A percentile compares a stretch with the other conserved stretches of the same genome.
phyloP scores from a whole-genome alignment of 2,329 filamentous ascomycete genomes.

The Colletotrichum sansevieriae region DNA sequence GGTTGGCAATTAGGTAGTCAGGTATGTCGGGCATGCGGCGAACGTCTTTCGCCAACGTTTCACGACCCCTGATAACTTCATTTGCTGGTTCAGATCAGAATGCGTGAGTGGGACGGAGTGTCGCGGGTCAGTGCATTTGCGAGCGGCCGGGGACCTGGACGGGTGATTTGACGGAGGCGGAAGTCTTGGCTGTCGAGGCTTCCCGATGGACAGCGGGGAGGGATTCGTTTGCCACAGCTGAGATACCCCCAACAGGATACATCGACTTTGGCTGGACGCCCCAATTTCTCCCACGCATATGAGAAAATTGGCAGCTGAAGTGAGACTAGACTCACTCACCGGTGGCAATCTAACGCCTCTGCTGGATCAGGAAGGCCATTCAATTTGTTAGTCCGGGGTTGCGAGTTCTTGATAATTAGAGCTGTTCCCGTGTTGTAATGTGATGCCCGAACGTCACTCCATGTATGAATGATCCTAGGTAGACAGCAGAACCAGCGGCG shows the following conservation, averaged over 20 bases:
- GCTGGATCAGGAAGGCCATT: background rate
- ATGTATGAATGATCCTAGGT: background rate
- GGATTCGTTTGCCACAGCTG: constrained; percentile 13
- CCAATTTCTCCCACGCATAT: background rate
- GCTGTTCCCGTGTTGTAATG: background rate
- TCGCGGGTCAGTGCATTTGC: background rate
- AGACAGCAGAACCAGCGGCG: constrained; percentile 3
- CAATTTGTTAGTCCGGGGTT: background rate
- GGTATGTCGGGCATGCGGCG: constrained; percentile 24
- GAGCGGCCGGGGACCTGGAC: constrained; percentile 3
- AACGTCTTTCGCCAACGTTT: background rate
- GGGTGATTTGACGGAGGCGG: constrained; percentile 7
- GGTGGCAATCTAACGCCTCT: background rate
- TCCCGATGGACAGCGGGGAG: background rate
- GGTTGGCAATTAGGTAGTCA: background rate
- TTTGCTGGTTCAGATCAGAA: background rate
- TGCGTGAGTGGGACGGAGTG: background rate
- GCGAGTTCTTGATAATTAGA: background rate
- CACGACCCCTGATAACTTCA: too few species aligned
- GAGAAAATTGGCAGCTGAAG: background rate
- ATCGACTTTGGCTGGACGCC: constrained; percentile 4
- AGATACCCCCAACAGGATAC: background rate
- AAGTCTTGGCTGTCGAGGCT: background rate
- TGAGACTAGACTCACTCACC: background rate
- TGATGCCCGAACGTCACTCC: constrained; percentile 15